These are phyloP conservation scores for Dendrobium huoshanense DNA, from an alignment of 106 monocot genomes.

Conservation along the genomic window DNA sequence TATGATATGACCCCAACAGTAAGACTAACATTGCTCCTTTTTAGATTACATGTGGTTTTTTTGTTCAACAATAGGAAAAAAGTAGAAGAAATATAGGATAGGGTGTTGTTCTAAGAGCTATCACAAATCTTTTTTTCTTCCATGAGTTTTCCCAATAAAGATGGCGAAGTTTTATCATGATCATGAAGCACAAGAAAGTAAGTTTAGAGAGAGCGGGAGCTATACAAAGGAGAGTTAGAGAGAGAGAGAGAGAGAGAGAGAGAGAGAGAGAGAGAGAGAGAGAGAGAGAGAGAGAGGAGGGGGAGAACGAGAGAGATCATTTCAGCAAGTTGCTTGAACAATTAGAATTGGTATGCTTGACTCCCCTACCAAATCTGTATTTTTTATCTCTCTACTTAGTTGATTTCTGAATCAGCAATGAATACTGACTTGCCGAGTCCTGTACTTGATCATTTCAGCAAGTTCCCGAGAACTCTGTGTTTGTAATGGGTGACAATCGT, in stretches of 20 bases:
- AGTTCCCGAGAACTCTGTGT: constrained; percentile 73
- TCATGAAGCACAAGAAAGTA: neutral
- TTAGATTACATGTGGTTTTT: neutral
- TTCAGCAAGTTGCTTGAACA: too few species aligned
- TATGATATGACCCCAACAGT: constrained; percentile 87
- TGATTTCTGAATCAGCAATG: neutral
- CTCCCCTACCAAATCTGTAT: too few species aligned
- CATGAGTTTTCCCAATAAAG: neutral
- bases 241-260: too few species aligned
- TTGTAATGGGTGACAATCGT: constrained; percentile 98
- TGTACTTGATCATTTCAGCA: constrained; percentile 30
- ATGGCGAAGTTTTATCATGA: neutral
- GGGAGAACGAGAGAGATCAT: too few species aligned
- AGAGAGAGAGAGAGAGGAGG: too few species aligned
- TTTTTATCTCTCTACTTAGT: neutral
- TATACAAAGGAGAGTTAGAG: too few species aligned
- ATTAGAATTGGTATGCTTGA: too few species aligned
- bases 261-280: too few species aligned
- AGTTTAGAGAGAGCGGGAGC: too few species aligned
- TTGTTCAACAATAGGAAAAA: neutral
- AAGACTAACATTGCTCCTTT: constrained; percentile 16
- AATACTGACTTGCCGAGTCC: neutral
- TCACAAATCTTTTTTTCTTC: neutral
- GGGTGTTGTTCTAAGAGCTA: too few species aligned
- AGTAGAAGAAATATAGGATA: neutral